Evolutionary conservation across 129 eudicot genomes (phyloP).

Genomic region (Artemisia tridentata): DNA sequence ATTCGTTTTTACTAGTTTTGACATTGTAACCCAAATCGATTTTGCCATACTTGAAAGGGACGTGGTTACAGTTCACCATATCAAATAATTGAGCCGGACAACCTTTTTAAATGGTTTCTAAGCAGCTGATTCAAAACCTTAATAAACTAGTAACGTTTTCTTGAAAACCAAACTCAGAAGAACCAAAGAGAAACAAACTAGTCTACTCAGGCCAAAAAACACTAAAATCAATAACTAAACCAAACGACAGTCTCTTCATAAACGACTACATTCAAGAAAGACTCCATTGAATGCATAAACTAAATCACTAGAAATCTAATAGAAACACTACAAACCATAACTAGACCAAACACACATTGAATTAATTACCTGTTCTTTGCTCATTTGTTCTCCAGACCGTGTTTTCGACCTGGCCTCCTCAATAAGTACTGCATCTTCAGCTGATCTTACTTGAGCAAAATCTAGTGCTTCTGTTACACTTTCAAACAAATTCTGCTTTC

Average conservation of each 20-base stretch:
- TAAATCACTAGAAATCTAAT: too few relatives aligned
- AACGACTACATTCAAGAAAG: too few relatives aligned
- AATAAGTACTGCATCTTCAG: conserved; percentile 79
- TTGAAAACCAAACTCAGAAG: background rate
- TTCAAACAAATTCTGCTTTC: conserved; percentile 70
- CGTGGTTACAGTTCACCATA: too few relatives aligned
- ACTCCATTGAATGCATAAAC: background rate
- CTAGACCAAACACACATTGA: background rate
- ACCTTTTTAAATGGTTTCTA: too few relatives aligned
- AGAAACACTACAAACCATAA: background rate
- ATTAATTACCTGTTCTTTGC: conserved; percentile 63
- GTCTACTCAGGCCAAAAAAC: background rate
- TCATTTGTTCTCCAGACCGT: conserved; percentile 73
- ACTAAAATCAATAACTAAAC: too few relatives aligned
- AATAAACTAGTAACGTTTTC: background rate
- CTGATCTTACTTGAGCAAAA: conserved; percentile 88
- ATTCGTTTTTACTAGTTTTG: too few relatives aligned
- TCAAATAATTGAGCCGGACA: background rate
- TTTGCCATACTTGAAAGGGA: too few relatives aligned
- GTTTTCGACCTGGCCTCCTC: conserved; percentile 82
- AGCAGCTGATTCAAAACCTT: too few relatives aligned
- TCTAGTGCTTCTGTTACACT: conserved; percentile 94
- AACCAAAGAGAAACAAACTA: background rate
- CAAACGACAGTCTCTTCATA: too few relatives aligned
- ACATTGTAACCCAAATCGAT: too few relatives aligned